phyloP scores from a whole-genome alignment of 2,329 filamentous ascomycete genomes.

The Westerdykella ornata region DNA sequence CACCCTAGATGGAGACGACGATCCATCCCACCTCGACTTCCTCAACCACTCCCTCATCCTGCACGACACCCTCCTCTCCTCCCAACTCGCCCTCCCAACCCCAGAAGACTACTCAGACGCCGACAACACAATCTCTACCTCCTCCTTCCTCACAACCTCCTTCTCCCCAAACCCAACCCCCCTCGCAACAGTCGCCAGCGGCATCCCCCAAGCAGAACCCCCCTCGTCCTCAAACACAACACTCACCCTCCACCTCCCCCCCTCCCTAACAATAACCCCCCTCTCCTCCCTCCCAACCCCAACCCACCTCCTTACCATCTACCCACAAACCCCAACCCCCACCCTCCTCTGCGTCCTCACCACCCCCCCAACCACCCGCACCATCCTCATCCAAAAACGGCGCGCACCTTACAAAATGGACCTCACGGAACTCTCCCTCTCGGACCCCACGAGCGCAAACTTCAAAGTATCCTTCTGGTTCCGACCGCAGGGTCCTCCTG shows the following conservation, averaged over 20 bases:
- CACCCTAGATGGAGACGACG: slow-evolving; percentile 9
- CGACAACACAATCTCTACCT: slow-evolving; percentile 28
- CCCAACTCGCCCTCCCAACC: slow-evolving; percentile 39
- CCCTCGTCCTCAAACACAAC: background rate
- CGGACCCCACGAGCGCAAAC: slow-evolving; percentile 74
- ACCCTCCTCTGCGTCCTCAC: slow-evolving; percentile 78
- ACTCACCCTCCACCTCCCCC: slow-evolving; percentile 11
- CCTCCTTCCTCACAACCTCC: slow-evolving; percentile 33
- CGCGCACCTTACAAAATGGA: slow-evolving; percentile 44
- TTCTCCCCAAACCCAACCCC: slow-evolving; percentile 31
- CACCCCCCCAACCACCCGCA: slow-evolving; percentile 59
- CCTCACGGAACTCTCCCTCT: slow-evolving; percentile 47
- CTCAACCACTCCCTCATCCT: slow-evolving; percentile 70
- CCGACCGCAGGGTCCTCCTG: too few species aligned
- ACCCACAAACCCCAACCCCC: slow-evolving; percentile 74
- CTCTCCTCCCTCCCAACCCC: slow-evolving; percentile 66
- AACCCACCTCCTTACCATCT: slow-evolving; percentile 56
- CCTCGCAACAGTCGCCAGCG: slow-evolving; percentile 9
- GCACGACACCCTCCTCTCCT: slow-evolving; percentile 60
- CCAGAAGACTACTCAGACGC: slow-evolving; percentile 4
- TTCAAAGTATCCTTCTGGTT: slow-evolving; percentile 87
- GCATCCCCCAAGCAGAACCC: slow-evolving; percentile 7
- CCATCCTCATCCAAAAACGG: slow-evolving; percentile 59
- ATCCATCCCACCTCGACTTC: slow-evolving; percentile 43
- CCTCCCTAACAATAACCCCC: slow-evolving; percentile 48